Evolutionary conservation across 805 yeast genomes (phyloP), one percentile per base, ranked within the genome.

Genomic region (Starmera dryadoides): DNA sequence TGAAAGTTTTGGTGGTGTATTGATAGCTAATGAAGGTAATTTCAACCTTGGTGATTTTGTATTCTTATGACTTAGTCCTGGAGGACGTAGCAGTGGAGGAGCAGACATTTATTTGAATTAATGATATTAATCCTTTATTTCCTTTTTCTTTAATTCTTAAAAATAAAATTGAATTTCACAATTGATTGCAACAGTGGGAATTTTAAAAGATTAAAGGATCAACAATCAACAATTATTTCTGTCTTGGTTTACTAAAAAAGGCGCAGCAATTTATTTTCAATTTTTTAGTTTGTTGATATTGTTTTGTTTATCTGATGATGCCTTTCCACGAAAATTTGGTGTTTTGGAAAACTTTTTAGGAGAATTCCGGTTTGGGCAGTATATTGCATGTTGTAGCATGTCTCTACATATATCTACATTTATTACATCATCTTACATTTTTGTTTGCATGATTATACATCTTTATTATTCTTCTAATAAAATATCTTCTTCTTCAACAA

Each of bases 11-110:
- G 37, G 33, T 9, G 43, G 35, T 12, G 53, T 39, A 36, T 46
- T 47, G 30, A 55, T 55, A 8, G 55, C 35, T 7, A 58, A 41
- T 4, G 61, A 54, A 14, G 77, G 75, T 17, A 72, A 64, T 26
- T 65, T 64, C 33, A 71, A 50, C 31, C 63, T 56, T 25, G 76
- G 77, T 3, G 75, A 66, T 21, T 63, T 64, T 2, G 62, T 37
- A 36, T 63, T 68, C 19, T 56, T 41, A 36, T 59, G 62, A 32
- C 57, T 51, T 2, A 69, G 50, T 12, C 69, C 71, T 1, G 77
- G 77, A 4, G 73, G 75, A 18, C 67, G 59, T 16, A 63, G 47
- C 23, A 62, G 44, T 25, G 68, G 69, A 4, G 70, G 69, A 0
- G 62, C 60, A 4, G 63, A 54, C 68, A 63, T 62, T 30, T 6